Base-by-base conservation (phyloP, 2,329 filamentous ascomycete species). In the Penicillium sp. region DNA sequence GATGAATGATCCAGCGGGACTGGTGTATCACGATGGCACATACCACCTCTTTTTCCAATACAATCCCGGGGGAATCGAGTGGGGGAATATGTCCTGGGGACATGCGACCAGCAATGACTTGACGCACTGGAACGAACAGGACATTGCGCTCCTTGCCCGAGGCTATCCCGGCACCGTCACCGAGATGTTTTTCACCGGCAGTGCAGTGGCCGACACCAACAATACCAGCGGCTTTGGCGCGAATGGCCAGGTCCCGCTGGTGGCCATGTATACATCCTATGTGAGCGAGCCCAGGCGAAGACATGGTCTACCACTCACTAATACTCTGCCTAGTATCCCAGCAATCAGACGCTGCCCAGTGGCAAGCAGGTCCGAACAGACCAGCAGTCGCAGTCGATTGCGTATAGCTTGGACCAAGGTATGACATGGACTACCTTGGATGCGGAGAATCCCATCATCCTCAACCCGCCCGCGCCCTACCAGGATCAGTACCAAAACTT, bases 191-290 rank as follows among this genome's bases (percentile, higher is more conserved):
- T 79, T 74, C 47, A 76, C 74, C 1, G 77, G 80, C 18, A 80
- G 75, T 33, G 72, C 69, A 5, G 79, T 84, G 0, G 64, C 80
- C 15, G 81, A 85, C 53, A 60, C 60, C 8, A 77, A 83, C 55
- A 84, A 85, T 55, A 83, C 80, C 0, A 82, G 78, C 10, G 80
- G 80, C 1, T 81, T 84, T 65, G 84, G 84, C 48, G 75, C 75
- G 0, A 68, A 75, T 33, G 77, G 79, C 52, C 68, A 67, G n/a
- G 76, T 79, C 41, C 78, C 79, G 3, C 77, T 84, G 4, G 76
- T 85, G 2, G 81, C 81, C 14, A 73, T 81, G 51, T 78, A 80
- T 58, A 77, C 74, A 1, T 62, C 74, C 28, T 65, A 59, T 17
- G 55, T 59, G 36, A 34, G 51, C 45, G 9, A 14, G n/a, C 16